A percentile compares a stretch with the other conserved stretches of the same genome.
These are phyloP conservation scores for Parastagonospora nodorum DNA, from an alignment of 2,329 filamentous ascomycete species.

Conservation along the genomic window DNA sequence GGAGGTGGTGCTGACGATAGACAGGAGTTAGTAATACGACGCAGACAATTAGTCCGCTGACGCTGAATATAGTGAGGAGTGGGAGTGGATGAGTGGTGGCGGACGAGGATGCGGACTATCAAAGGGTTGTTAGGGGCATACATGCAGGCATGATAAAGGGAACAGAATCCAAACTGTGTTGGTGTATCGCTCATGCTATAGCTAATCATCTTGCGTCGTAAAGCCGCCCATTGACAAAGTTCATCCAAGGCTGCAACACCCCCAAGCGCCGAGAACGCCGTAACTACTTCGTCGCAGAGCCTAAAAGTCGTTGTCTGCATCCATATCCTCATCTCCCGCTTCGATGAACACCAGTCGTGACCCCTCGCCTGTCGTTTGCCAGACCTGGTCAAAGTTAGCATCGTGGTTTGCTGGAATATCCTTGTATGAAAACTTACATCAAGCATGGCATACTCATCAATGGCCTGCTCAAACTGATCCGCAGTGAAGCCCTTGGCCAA, in stretches of 20 bases:
- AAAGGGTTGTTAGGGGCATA: too few relatives aligned
- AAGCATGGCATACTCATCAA: slow-evolving; percentile 86
- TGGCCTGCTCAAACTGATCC: slow-evolving; percentile 83
- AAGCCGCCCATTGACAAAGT: too few relatives aligned
- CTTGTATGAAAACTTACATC: slow-evolving; percentile 70
- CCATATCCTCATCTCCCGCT: slow-evolving; percentile 53
- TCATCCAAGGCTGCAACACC: slow-evolving; percentile 29
- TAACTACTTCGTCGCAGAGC: slow-evolving; percentile 11
- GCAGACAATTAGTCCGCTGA: slow-evolving; percentile 21
- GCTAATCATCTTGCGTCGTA: too few relatives aligned
- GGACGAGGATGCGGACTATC: too few relatives aligned
- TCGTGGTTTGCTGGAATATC: background rate
- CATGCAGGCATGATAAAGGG: too few relatives aligned
- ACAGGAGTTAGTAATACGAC: slow-evolving; percentile 26
- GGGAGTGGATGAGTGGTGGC: background rate
- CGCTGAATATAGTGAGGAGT: slow-evolving; percentile 24
- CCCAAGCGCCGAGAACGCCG: slow-evolving; percentile 25
- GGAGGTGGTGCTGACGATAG: slow-evolving; percentile 5
- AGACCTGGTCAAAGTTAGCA: slow-evolving; percentile 52
- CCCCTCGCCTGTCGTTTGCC: slow-evolving; percentile 61
- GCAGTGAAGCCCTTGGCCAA: slow-evolving; percentile 96
- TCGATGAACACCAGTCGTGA: slow-evolving; percentile 61
- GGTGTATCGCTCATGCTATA: too few relatives aligned
- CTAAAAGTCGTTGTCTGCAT: slow-evolving; percentile 45
- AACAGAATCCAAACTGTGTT: too few relatives aligned